phyloP scores from a whole-genome alignment of 495 filamentous ascomycete species.

The Lophium mytilinum region DNA sequence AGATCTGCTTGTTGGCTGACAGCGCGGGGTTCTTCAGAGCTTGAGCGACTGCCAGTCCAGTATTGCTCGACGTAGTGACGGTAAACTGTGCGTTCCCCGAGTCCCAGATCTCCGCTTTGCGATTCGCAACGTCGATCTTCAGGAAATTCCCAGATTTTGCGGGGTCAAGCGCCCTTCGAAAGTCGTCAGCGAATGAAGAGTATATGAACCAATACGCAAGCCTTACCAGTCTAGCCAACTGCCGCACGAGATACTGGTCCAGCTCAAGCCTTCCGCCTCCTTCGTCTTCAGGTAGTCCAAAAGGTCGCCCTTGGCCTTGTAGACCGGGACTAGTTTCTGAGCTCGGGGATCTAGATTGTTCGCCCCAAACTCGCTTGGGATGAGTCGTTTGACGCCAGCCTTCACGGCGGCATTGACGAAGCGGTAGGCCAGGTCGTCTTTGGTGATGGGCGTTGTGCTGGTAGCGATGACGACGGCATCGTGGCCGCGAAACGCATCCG shows the following conservation, averaged over 20 bases:
- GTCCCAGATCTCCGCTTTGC: no score
- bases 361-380: slow-evolving; percentile 34
- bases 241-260: slow-evolving; percentile 43
- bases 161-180: slow-evolving; percentile 9
- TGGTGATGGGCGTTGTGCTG: slow-evolving; percentile 15
- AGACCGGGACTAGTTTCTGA: slow-evolving; percentile 10
- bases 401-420: slow-evolving; percentile 31
- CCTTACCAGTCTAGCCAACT: slow-evolving; percentile 42
- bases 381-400: slow-evolving; percentile 34
- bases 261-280: slow-evolving; percentile 34
- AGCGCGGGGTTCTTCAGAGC: slow-evolving; percentile 32
- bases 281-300: slow-evolving; percentile 40
- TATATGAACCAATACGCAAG: neutral
- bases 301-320: slow-evolving; percentile 33
- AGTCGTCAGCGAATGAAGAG: neutral
- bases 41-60: slow-evolving; percentile 36
- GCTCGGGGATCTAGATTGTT: slow-evolving; percentile 30
- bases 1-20: slow-evolving; percentile 42
- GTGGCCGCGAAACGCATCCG: slow-evolving; percentile 37
- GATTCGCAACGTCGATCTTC: no score
- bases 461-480: slow-evolving; percentile 41
- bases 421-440: slow-evolving; percentile 16
- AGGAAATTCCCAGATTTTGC: no score
- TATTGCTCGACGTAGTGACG: slow-evolving; percentile 35
- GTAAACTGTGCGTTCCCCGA: no score